phyloP scores from a whole-genome alignment of 495 filamentous ascomycete genomes.

The Hypoxylon lienhwacheense region DNA sequence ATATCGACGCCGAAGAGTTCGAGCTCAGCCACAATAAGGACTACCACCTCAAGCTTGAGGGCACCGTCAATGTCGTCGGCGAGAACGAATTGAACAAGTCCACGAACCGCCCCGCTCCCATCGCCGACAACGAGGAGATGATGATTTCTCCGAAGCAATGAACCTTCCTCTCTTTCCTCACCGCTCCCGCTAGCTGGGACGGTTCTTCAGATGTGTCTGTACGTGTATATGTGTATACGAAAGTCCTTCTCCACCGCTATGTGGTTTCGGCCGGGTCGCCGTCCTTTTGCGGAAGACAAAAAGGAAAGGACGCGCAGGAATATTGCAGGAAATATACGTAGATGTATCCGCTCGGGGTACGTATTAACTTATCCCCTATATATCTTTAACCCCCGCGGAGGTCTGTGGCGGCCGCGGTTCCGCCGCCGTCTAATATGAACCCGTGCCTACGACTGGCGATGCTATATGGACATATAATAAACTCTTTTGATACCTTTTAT shows the following conservation, averaged over 20 bases:
- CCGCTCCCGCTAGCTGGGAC: too few species aligned
- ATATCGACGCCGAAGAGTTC: constrained; percentile 53
- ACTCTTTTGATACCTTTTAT: constrained; percentile 13
- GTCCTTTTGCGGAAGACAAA: too few species aligned
- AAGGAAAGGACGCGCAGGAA: too few species aligned
- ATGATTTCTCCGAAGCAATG: constrained; percentile 50
- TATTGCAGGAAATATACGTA: too few species aligned
- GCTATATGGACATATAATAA: constrained; percentile 8
- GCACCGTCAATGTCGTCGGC: constrained; percentile 41
- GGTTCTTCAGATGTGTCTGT: background rate
- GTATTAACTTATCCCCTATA: too few species aligned
- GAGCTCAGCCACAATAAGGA: constrained; percentile 44
- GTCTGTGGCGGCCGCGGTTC: background rate
- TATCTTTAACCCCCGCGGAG: too few species aligned
- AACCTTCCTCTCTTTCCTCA: background rate
- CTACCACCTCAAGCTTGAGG: constrained; percentile 40
- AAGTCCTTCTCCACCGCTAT: too few species aligned
- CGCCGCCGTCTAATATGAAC: background rate
- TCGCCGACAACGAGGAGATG: constrained; percentile 48
- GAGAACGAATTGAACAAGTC: constrained; percentile 47
- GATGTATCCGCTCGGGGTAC: too few species aligned
- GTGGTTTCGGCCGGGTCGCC: too few species aligned
- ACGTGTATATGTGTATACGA: constrained; percentile 14
- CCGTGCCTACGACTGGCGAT: background rate
- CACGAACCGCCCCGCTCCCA: constrained; percentile 42